Conservation (phyloP, 352 stramenopile genomes). For the Phytophthora kernoviae region DNA sequence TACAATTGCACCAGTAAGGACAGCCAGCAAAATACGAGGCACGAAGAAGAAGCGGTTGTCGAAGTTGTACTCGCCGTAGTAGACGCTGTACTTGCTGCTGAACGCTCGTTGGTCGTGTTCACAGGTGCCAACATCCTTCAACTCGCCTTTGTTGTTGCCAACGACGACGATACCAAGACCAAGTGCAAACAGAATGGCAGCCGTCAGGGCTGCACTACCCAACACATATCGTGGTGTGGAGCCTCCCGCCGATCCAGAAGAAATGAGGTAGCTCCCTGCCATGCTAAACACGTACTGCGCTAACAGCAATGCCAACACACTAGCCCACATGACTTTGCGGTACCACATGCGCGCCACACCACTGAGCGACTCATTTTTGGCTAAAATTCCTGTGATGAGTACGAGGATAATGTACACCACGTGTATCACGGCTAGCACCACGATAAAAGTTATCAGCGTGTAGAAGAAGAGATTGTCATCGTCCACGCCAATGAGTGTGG, state of each 20-base stretch:
- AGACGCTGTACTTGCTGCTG: slow-evolving; percentile 82
- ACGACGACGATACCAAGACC: slow-evolving; percentile 76
- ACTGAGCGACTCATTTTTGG: slow-evolving; percentile 68
- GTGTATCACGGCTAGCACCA: slow-evolving; percentile 65
- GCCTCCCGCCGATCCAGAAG: slow-evolving; percentile 37
- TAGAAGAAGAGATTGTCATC: slow-evolving; percentile 82
- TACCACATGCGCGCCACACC: slow-evolving; percentile 69
- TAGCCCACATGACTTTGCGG: slow-evolving; percentile 81
- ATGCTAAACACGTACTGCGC: slow-evolving; percentile 90
- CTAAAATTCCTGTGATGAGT: slow-evolving; percentile 47
- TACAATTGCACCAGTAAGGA: slow-evolving; percentile 74
- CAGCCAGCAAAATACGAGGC: slow-evolving; percentile 70
- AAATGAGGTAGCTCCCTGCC: slow-evolving; percentile 79
- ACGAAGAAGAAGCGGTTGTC: slow-evolving; percentile 91
- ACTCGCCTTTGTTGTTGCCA: slow-evolving; percentile 63
- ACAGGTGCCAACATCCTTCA: slow-evolving; percentile 74
- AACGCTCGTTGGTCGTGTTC: slow-evolving; percentile 84
- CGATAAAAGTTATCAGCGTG: slow-evolving; percentile 66
- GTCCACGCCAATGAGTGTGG: slow-evolving; percentile 65
- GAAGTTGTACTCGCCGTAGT: slow-evolving; percentile 91
- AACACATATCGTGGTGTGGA: slow-evolving; percentile 46
- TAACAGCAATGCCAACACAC: slow-evolving; percentile 71
- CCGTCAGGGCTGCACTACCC: slow-evolving; percentile 52
- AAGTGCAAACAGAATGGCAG: slow-evolving; percentile 58
- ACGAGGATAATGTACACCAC: slow-evolving; percentile 65